These are phyloP conservation scores for Penicillium mononematosum DNA, from an alignment of 495 filamentous ascomycete species.

Conservation along the genomic window DNA sequence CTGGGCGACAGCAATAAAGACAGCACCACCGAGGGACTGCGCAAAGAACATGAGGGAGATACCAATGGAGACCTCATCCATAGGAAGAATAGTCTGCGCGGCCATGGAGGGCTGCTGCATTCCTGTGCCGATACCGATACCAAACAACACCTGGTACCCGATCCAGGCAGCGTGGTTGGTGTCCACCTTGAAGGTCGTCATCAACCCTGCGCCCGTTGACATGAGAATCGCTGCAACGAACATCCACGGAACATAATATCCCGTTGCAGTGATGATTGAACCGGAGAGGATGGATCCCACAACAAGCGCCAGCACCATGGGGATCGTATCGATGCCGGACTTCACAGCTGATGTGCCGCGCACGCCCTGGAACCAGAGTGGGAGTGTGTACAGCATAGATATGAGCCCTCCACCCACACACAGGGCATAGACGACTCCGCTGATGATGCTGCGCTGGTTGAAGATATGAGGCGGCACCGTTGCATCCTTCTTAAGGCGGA, in stretches of 20 bases:
- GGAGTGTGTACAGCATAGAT: constrained; percentile 58
- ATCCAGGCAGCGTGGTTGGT: constrained; percentile 59
- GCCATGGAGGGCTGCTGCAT: constrained; percentile 67
- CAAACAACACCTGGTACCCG: constrained; percentile 68
- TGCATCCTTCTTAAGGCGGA: constrained; percentile 43
- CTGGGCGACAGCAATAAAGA: constrained; percentile 62
- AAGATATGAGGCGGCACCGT: constrained; percentile 58
- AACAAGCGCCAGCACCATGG: constrained; percentile 47
- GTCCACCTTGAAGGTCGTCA: constrained; percentile 57
- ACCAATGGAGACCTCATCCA: constrained; percentile 59
- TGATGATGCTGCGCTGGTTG: constrained; percentile 53
- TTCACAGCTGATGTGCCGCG: constrained; percentile 30
- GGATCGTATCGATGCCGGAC: constrained; percentile 39
- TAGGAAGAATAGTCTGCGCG: constrained; percentile 59
- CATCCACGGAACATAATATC: constrained; percentile 67
- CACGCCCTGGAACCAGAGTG: constrained; percentile 75
- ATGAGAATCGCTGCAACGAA: constrained; percentile 52
- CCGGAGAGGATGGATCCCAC: constrained; percentile 50
- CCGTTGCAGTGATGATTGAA: constrained; percentile 50
- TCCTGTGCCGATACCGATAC: constrained; percentile 69
- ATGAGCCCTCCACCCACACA: constrained; percentile 31
- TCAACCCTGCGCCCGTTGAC: constrained; percentile 59
- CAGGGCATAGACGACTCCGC: constrained; percentile 39
- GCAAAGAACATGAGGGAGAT: constrained; percentile 64
- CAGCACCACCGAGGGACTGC: constrained; percentile 63